Conservation (phyloP, 768 basidiomycete genomes). For the Botryobasidium botryosum region DNA sequence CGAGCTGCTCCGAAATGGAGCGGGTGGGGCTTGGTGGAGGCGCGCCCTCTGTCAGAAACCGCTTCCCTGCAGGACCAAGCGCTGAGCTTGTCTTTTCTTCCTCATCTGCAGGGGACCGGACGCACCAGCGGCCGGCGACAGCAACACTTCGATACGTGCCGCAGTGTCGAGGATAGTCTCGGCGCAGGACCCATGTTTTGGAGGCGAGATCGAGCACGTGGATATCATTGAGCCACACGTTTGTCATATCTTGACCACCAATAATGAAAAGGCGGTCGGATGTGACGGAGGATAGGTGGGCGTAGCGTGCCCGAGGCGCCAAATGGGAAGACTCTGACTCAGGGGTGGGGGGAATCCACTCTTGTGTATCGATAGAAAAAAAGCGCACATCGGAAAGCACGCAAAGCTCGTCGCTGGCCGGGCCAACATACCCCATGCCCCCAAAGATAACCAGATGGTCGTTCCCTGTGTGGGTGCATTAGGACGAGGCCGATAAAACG, state of each 20-base stretch:
- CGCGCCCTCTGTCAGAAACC: slow-evolving; percentile 36
- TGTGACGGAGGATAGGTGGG: slow-evolving; percentile 81
- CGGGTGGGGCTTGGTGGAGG: slow-evolving; percentile 12
- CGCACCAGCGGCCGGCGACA: slow-evolving; percentile 48
- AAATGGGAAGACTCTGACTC: slow-evolving; percentile 27
- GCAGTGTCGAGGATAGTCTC: slow-evolving; percentile 80
- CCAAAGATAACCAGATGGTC: slow-evolving; percentile 86
- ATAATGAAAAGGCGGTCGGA: slow-evolving; percentile 76
- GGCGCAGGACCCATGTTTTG: slow-evolving; percentile 61
- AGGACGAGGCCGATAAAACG: too few species aligned
- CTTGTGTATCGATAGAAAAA: slow-evolving; percentile 53
- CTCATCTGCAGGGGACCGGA: slow-evolving; percentile 55
- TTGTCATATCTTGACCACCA: slow-evolving; percentile 87
- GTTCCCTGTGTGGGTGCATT: too few species aligned
- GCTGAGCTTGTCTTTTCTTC: slow-evolving; percentile 10
- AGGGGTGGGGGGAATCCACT: slow-evolving; percentile 42
- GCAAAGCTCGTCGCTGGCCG: slow-evolving; percentile 65
- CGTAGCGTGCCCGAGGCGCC: slow-evolving; percentile 76
- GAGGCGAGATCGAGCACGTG: slow-evolving; percentile 68
- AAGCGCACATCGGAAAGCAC: slow-evolving; percentile 90
- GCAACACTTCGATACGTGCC: slow-evolving; percentile 93
- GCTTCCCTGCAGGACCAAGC: slow-evolving; percentile 38
- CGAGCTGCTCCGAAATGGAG: slow-evolving; percentile 20
- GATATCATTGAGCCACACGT: slow-evolving; percentile 87
- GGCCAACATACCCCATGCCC: slow-evolving; percentile 73